Base-by-base conservation (phyloP, 441 rosid genomes). In the Arabidopsis lyrata region DNA sequence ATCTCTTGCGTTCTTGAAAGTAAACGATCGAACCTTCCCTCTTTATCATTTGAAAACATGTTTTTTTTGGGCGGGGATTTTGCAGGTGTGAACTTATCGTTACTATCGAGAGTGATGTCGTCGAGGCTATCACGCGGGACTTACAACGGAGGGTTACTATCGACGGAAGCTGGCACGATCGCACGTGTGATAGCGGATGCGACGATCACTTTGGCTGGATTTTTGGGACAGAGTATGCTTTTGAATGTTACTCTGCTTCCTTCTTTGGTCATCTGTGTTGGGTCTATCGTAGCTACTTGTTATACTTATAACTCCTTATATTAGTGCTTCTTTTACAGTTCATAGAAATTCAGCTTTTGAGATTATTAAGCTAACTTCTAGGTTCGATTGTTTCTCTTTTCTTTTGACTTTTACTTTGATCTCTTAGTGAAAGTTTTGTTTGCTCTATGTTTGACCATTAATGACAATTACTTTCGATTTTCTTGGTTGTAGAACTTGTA, bases 61-160 rank as follows among this genome's bases (percentile, higher is more conserved):
- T 42, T 39, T 11, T 27, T 62, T 13, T 48, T n/a, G n/a, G 56
- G 66, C 24, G 24, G 54, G 18, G 14, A 27, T 38, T 36, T 16
- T 72, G 12, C 78, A 92, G 99, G 99, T 14, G 98, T 95, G 14
- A 95, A 92, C 77, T 81, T 95, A 85, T 87, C 99, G 2, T 86
- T 95, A 54, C 89, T 90, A 11, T 95, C 99, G 48, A 83, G 96
- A 38, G 98, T 92, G 18, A 92, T 95, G 99, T 92, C 99, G 6
- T 95, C 99, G n/a, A 85, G 99, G 79, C 93, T 92, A 20, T 88
- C 98, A 10, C 88, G 92, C 0, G 98, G 99, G 70, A 95, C 99
- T 0, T 95, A 86, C 84, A 95, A 92, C 32, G 98, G 98, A 0
- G 99, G 99, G 12, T 79, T 95, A 27, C 81, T 95, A n/a, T 95